Base-by-base conservation (phyloP, 257 asterid genomes). In the Lantana camara region DNA sequence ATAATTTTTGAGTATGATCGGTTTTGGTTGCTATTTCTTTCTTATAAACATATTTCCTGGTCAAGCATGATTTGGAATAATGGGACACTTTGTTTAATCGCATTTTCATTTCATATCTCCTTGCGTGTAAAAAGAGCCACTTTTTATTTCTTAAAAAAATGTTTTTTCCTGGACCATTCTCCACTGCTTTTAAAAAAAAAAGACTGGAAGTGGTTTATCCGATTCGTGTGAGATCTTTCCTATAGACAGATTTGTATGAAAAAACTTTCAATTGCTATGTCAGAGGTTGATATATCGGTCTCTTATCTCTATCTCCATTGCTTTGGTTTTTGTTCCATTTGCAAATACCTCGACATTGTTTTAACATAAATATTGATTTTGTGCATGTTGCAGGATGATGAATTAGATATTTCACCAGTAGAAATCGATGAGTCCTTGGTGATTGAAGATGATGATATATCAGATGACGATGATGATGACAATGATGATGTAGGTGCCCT, bases 371-470 rank as follows among this genome's bases (percentile, higher is more conserved):
- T 21, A 4, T 38, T 69, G 16, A 35, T 50, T 53, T 57, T 67
- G 49, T 73, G 64, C 23, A 61, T n/a, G 27, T 60, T 71, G 71
- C 84, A 95, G 99, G 99, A 88, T 64, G 98, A 94, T 56, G 99
- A 86, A 62, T 75, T 95, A 82, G 94, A 82, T 69, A 81, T 82
- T 59, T 83, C 96, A 27, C 95, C 96, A 16, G 80, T 86, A 27
- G 98, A 86, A 70, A 78, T 88, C 64, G 96, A 90, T 57, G 98
- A 88, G 51, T 87, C 95, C 42, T 79, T 88, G 88, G 95, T 95
- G 79, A 95, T 91, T 75, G 98, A 91, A 75, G 95, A 91, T 75
- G 99, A 91, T 58, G 97, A 94, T 71, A 78, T 95, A 40, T 95
- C 99, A 7, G 96, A 90, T 69, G 97, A 90, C 3, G 95, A 90